Evolutionary conservation across 208 protist species (phyloP).

Genomic region (Borovskyia barvae): DNA sequence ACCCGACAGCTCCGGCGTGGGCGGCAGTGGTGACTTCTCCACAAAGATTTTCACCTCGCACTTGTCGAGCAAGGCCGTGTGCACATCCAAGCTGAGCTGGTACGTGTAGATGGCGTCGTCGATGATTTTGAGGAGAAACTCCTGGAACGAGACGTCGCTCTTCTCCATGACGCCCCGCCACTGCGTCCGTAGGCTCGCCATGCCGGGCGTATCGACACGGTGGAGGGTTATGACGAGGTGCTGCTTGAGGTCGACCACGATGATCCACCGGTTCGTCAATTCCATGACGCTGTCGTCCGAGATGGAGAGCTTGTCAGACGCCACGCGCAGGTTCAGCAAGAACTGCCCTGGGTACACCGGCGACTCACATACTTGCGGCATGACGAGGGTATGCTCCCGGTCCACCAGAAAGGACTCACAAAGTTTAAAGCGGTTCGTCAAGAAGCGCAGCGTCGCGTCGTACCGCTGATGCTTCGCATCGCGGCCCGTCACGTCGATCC

Average conservation of each 20-base stretch:
- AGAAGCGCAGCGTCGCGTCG: constrained; percentile 51
- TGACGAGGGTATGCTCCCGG: constrained; percentile 70
- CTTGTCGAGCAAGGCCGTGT: constrained; percentile 71
- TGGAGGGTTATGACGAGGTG: constrained; percentile 84
- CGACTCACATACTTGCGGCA: constrained; percentile 77
- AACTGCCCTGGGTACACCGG: constrained; percentile 74
- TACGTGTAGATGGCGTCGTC: constrained; percentile 82
- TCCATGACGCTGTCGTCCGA: constrained; percentile 71
- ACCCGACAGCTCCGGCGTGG: constrained; percentile 4
- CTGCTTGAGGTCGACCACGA: constrained; percentile 76
- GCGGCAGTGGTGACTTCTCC: constrained; percentile 1
- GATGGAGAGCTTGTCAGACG: constrained; percentile 72
- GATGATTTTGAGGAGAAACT: constrained; percentile 84
- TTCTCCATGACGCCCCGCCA: constrained; percentile 66
- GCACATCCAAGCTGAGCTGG: constrained; percentile 68
- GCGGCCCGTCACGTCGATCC: constrained; percentile 78
- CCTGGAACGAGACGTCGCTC: constrained; percentile 74
- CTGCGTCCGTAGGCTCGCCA: constrained; percentile 66
- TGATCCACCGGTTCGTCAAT: constrained; percentile 86
- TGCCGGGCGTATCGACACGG: constrained; percentile 64
- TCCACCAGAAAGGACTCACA: constrained; percentile 79
- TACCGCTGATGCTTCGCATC: constrained; percentile 59
- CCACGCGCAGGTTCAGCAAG: constrained; percentile 78
- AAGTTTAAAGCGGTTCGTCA: constrained; percentile 71
- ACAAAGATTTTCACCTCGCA: constrained; percentile 83